These are phyloP conservation scores for Euphorbia celastroides DNA, from an alignment of 441 rosid species.

Conservation along the genomic window DNA sequence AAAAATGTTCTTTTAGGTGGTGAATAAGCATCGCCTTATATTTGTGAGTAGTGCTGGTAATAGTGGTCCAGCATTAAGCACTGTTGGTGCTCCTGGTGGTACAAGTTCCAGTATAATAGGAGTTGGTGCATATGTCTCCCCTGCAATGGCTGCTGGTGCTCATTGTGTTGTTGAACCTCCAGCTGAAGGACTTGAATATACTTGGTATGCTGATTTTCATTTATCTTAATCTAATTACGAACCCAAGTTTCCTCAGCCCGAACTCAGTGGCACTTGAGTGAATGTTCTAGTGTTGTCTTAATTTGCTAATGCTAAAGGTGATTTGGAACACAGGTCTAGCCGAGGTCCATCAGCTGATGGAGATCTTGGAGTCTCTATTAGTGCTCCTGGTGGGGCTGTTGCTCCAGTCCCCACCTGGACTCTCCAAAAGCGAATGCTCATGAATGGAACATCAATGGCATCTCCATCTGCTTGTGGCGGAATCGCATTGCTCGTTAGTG, in stretches of 20 bases:
- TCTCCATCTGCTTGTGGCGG: conserved; percentile 99
- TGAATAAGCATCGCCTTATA: too few relatives aligned
- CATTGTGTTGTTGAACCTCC: too few relatives aligned
- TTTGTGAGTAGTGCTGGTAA: too few relatives aligned
- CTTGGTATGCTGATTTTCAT: conserved; percentile 17
- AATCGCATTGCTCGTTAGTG: conserved; percentile 84
- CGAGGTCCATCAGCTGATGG: conserved; percentile 99
- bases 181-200: too few relatives aligned
- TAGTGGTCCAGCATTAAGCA: too few relatives aligned
- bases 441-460: conserved; percentile 99
- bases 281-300: conserved; percentile 13
- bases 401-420: conserved; percentile 99
- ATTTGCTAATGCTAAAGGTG: conserved; percentile 17
- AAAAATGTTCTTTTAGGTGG: conserved; percentile 58
- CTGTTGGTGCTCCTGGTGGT: too few relatives aligned
- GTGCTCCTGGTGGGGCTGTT: conserved; percentile 99
- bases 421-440: conserved; percentile 96
- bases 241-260: not conserved
- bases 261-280: not conserved
- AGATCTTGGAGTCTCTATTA: conserved; percentile 89
- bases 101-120: too few relatives aligned
- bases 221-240: conserved; percentile 14
- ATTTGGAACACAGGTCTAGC: conserved; percentile 76
- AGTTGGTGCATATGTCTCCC: too few relatives aligned
- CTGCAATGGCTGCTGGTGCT: too few relatives aligned